Conservation (phyloP, 2,329 filamentous ascomycete species). For the Aspergillus ibericus region DNA sequence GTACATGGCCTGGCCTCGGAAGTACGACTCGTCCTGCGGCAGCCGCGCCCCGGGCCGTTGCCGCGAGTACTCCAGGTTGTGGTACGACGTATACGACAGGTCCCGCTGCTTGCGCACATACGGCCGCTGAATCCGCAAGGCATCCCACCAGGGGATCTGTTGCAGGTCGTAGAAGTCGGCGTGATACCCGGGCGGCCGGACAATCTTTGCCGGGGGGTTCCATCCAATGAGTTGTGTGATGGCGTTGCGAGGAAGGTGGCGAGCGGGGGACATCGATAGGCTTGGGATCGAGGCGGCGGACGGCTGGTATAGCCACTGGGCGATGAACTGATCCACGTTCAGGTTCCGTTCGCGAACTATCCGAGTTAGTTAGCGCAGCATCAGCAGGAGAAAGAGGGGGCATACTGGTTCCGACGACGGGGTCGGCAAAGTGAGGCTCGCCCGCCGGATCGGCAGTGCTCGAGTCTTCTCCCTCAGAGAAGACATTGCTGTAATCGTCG, state of each 20-base stretch:
- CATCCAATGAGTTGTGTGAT: constrained; percentile 37
- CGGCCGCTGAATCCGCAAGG: constrained; percentile 35
- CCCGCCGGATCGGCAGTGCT: constrained; percentile 13
- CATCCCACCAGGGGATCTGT: constrained; percentile 44
- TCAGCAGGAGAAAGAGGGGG: neutral
- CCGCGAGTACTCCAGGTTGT: constrained; percentile 36
- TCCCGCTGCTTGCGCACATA: constrained; percentile 42
- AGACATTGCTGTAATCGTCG: constrained; percentile 19
- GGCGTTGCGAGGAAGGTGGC: constrained; percentile 26
- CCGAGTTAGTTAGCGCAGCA: constrained; percentile 4
- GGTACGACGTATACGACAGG: constrained; percentile 43
- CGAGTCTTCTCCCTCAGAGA: constrained; percentile 18
- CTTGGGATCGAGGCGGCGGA: constrained; percentile 20
- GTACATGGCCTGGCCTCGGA: constrained; percentile 51
- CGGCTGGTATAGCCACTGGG: constrained; percentile 40
- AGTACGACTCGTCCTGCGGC: constrained; percentile 47
- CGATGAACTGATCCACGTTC: constrained; percentile 45
- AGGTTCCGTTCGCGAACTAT: constrained; percentile 43
- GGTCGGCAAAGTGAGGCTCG: constrained; percentile 22
- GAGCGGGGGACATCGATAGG: constrained; percentile 18
- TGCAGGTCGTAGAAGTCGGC: constrained; percentile 40
- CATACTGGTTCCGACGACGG: constrained; percentile 33
- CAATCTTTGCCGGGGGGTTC: constrained; percentile 33
- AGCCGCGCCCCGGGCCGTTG: constrained; percentile 29
- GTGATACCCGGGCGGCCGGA: constrained; percentile 30